Evolutionary conservation across 352 stramenopile genomes (phyloP), one percentile per base, ranked within the genome.

Genomic region (Phytophthora multivora): DNA sequence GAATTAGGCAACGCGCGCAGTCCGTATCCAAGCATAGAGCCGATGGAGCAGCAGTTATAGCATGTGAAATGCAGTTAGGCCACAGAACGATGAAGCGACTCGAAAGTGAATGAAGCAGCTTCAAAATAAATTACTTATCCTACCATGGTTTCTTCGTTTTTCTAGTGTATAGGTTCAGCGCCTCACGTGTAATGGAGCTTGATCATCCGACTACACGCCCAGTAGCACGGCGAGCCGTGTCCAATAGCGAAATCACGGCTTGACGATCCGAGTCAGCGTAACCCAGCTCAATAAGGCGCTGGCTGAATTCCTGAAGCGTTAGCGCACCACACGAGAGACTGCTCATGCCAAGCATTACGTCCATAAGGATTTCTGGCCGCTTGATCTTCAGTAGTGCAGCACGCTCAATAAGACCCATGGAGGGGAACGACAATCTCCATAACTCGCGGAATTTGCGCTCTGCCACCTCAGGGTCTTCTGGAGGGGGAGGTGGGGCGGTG

Each of bases 261-360:
- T 79, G 68, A 31, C 80, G 79, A 67, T 91, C 79, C 0, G 58
- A 66, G 45, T 86, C 77, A 21, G 68, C 55, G 54, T 93, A 90
- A 15, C 81, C 80, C 11, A 93, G 70, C 58, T 90, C 80, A 0
- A 79, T 64, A 7, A 93, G 70, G 19, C 71, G 72, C 15, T 74
- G 73, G 30, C 83, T 81, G 31, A 93, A 83, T 33, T 83, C 70
- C 16, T 69, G 66, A 4, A 86, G 62, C 7, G 77, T 88, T n/a
- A 89, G 54, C 2, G 80, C 73, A 12, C 81, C 81, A 23, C 76
- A 89, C 19, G 83, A 80, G n/a, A 90, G 38, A 47, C 77, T 89
- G 69, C 83, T 93, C 63, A 94, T 80, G 11, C 76, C 79, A n/a
- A 94, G 80, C 78, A 94, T 89, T 1, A 91, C 69, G 46, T 94